Evolutionary conservation across 768 basidiomycete genomes (phyloP).

Genomic region (Tylopilus plumbeoviolaceoides): DNA sequence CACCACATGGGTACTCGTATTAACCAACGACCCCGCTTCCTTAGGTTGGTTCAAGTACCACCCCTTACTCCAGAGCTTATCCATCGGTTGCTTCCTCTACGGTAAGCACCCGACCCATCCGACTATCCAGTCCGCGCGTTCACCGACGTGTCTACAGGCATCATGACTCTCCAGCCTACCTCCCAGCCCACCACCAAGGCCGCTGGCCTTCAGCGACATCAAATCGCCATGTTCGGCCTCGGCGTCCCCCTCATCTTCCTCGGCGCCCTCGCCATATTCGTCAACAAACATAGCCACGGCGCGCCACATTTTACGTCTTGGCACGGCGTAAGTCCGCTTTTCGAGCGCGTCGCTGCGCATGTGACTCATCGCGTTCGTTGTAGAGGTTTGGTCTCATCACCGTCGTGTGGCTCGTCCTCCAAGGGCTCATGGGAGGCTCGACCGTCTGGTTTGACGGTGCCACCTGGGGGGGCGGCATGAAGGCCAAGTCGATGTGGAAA

Average conservation of each 20-base stretch:
- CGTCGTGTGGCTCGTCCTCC: conserved; percentile 58
- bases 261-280: conserved; percentile 59
- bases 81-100: conserved; percentile 53
- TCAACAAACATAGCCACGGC: conserved; percentile 52
- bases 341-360: not conserved
- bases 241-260: conserved; percentile 55
- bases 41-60: conserved; percentile 66
- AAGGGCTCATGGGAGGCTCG: conserved; percentile 62
- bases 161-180: conserved; percentile 74
- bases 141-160: conserved; percentile 38
- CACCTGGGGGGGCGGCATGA: conserved; percentile 64
- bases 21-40: conserved; percentile 41
- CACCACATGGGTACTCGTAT: conserved; percentile 43
- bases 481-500: conserved; percentile 77
- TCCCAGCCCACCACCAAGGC: conserved; percentile 61
- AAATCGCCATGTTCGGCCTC: conserved; percentile 51
- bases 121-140: not conserved
- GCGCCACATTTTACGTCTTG: conserved; percentile 63
- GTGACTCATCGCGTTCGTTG: not conserved
- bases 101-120: conserved; percentile 38
- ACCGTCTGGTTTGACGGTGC: conserved; percentile 74
- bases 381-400: conserved; percentile 64
- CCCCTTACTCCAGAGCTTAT: conserved; percentile 57
- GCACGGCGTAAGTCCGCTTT: conserved; percentile 57
- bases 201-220: conserved; percentile 67